phyloP scores from a whole-genome alignment of 2,329 filamentous ascomycete species.

The Xylaria sp. region DNA sequence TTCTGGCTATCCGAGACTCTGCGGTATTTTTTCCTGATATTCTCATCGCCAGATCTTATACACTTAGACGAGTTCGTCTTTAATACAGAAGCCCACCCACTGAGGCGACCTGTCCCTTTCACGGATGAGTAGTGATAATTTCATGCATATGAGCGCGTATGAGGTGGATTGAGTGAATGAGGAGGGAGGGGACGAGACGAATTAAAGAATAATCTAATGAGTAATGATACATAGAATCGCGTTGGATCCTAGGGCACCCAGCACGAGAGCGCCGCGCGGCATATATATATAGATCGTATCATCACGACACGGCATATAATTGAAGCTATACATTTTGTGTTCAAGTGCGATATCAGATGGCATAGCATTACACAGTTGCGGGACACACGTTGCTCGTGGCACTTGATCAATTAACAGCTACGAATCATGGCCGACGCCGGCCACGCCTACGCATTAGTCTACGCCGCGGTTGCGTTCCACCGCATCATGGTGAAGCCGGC shows the following conservation, averaged over 20 bases:
- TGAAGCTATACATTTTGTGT: not conserved
- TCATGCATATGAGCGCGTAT: not conserved
- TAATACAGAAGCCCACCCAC: conserved; percentile 49
- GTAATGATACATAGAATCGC: conserved; percentile 25
- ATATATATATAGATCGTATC: conserved; percentile 3
- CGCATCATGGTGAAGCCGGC: not conserved
- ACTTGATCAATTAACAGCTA: too few relatives aligned
- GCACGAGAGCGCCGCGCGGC: not conserved
- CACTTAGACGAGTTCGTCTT: conserved; percentile 66
- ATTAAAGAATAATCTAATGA: conserved; percentile 15
- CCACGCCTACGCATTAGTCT: not conserved
- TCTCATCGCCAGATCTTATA: conserved; percentile 57
- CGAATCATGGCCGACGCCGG: too few relatives aligned
- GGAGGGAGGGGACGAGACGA: not conserved
- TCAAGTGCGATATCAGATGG: not conserved
- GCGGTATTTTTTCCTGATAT: conserved; percentile 48
- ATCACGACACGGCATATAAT: not conserved
- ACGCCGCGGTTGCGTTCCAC: not conserved
- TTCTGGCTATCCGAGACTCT: conserved; percentile 71
- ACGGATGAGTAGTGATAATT: not conserved
- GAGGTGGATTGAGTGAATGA: not conserved
- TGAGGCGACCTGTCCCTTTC: conserved; percentile 27
- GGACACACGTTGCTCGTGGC: not conserved
- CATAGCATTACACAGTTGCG: not conserved
- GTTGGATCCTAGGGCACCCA: conserved; percentile 12